These are phyloP conservation scores for Mycogone perniciosa DNA, from an alignment of 2,329 filamentous ascomycete genomes.

Conservation along the genomic window DNA sequence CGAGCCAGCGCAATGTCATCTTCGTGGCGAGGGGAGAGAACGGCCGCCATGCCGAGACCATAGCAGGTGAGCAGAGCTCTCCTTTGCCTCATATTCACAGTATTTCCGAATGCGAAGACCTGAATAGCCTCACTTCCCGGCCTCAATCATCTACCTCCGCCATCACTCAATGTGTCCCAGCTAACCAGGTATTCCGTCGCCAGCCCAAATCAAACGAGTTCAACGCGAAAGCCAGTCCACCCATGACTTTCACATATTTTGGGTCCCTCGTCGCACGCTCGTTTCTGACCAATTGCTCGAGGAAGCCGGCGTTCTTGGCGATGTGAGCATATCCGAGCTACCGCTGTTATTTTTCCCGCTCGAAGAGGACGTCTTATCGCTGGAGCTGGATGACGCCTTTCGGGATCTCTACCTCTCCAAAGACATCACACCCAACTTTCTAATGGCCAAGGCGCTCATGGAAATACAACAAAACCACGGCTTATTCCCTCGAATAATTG, in stretches of 20 bases:
- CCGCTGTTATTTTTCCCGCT: conserved; percentile 86
- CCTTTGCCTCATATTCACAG: not conserved
- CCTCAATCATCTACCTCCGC: not conserved
- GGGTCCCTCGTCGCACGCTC: conserved; percentile 86
- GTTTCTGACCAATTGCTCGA: conserved; percentile 89
- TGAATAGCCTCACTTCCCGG: too few relatives aligned
- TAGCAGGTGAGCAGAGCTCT: conserved; percentile 65
- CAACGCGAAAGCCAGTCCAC: conserved; percentile 81
- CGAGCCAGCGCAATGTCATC: conserved; percentile 88
- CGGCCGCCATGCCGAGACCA: conserved; percentile 71
- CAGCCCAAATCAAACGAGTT: conserved; percentile 86
- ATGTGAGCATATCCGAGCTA: conserved; percentile 82
- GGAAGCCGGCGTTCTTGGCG: conserved; percentile 85
- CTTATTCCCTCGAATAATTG: conserved; percentile 87
- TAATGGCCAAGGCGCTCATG: conserved; percentile 90
- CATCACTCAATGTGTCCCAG: conserved; percentile 10
- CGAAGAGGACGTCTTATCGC: conserved; percentile 82
- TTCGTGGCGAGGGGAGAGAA: conserved; percentile 91
- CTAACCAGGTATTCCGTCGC: conserved; percentile 26
- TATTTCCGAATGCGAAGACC: not conserved
- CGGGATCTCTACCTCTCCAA: conserved; percentile 82
- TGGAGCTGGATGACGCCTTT: conserved; percentile 85
- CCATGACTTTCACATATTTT: conserved; percentile 96
- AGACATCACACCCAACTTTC: conserved; percentile 83
- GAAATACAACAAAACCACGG: conserved; percentile 85